Evolutionary conservation across 179 eudicot species (phyloP).

Genomic region (Dionaea muscipula): DNA sequence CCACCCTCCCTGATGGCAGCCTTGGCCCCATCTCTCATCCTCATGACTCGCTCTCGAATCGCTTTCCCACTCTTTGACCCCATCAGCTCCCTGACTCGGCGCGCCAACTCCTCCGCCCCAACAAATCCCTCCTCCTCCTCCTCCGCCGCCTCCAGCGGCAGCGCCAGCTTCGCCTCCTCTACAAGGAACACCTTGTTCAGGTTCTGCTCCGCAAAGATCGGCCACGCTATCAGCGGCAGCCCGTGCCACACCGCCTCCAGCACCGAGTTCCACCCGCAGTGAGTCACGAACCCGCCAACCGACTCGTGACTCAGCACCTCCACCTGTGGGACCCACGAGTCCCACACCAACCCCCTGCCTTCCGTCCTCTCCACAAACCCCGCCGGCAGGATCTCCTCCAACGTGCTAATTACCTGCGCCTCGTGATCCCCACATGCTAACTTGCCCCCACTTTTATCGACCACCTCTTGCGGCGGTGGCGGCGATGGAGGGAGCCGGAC

Average conservation of each 20-base stretch:
- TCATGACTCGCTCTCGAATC: constrained; percentile 9
- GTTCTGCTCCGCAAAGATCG: constrained; percentile 2
- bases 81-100: constrained; percentile 23
- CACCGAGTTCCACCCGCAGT: constrained; percentile 11
- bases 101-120: constrained; percentile 17
- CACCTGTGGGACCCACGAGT: constrained; percentile 6
- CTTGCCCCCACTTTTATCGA: background rate
- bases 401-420: background rate
- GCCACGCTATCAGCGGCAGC: constrained; percentile 7
- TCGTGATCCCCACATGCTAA: background rate
- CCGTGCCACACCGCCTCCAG: constrained; percentile 5
- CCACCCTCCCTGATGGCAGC: constrained; percentile 18
- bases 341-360: background rate
- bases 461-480: background rate
- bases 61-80: constrained; percentile 8
- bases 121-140: constrained; percentile 14
- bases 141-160: constrained; percentile 15
- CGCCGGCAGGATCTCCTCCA: constrained; percentile 1
- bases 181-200: background rate
- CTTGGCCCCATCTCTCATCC: constrained; percentile 13
- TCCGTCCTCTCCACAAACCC: constrained; percentile 5
- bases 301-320: constrained; percentile 1
- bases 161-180: constrained; percentile 20
- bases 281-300: constrained; percentile 6
- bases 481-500: constrained; percentile 3